phyloP scores from a whole-genome alignment of 2,329 filamentous ascomycete species.

The Macrophomina tecta region DNA sequence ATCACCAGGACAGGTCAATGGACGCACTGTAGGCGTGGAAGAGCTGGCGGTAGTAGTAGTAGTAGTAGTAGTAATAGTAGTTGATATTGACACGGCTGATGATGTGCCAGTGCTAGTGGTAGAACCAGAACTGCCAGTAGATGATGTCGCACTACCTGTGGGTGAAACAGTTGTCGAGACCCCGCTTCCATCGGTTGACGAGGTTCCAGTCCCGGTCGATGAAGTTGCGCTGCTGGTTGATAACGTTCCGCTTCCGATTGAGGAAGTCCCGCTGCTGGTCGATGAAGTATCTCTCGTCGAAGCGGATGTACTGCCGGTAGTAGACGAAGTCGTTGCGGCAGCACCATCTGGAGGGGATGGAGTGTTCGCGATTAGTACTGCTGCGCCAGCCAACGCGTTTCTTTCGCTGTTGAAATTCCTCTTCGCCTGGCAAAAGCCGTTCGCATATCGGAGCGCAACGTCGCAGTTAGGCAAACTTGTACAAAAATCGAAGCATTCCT shows the following conservation, averaged over 20 bases:
- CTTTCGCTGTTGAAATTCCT: background rate
- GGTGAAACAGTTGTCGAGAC: background rate
- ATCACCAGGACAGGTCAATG: background rate
- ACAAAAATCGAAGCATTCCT: constrained; percentile 4
- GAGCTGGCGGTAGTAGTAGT: background rate
- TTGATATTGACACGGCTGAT: background rate
- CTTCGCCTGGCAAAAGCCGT: background rate
- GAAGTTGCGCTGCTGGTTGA: background rate
- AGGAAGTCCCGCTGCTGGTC: background rate
- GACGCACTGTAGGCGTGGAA: background rate
- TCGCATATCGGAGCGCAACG: background rate
- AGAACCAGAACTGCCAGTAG: background rate
- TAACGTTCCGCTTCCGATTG: too few species aligned
- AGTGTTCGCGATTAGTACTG: background rate
- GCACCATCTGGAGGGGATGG: background rate
- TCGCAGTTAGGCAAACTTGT: background rate
- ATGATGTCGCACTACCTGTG: background rate
- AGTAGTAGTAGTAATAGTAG: background rate
- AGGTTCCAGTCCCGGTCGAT: too few species aligned
- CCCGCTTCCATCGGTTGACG: background rate
- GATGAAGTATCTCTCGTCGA: background rate
- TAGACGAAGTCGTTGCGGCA: background rate
- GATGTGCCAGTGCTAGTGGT: background rate
- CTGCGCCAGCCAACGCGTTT: background rate
- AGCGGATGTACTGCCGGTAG: background rate